Base-by-base conservation (phyloP, 163 green algal species). In the Scenedesmus sp. region DNA sequence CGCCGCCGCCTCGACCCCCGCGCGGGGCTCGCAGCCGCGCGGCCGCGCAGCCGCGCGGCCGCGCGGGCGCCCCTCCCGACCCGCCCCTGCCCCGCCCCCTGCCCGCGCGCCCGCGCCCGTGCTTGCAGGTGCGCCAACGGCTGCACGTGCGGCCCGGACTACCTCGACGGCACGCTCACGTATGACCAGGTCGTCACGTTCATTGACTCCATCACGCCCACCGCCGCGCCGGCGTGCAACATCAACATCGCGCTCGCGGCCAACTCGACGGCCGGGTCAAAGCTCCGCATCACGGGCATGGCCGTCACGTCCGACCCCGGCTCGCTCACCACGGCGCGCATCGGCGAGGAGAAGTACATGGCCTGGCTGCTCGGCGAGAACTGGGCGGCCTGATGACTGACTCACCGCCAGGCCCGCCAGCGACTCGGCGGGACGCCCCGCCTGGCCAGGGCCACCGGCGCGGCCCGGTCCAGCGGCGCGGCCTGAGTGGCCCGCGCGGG, bases 271-370 rank as follows among this genome's bases (percentile, higher is more conserved):
- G 36, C 44, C 14, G 74, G 74, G 15, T 28, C 22, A 2, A 83
- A 83, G 44, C 36, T 83, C n/a, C 47, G 75, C 2, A n/a, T 83
- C 14, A 65, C 54, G 9, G 75, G 75, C 15, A 63, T 83, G 7
- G 75, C 54, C 0, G 56, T 77, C 10, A 83, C 64, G 2, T 57
- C 54, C 24, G 75, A 83, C 57, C 64, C 75, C 18, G 75, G 75
- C 1, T 33, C 15, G 13, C 33, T 83, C 20, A 53, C 9, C 26
- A 77, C 29, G 5, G 75, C 48, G 18, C 75, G 75, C 33, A 71
- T 83, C 22, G 75, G 75, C 51, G 75, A 83, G 58, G 56, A 70
- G 7, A 83, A 71, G 33, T 83, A 83, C 57, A 76, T 83, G 75
- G 39, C 63, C 18, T 83, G 75, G 75, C 45, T 83, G 34, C n/a